These are phyloP conservation scores for Exophiala alcalophila DNA, from an alignment of 2,329 filamentous ascomycete genomes.

Conservation along the genomic window DNA sequence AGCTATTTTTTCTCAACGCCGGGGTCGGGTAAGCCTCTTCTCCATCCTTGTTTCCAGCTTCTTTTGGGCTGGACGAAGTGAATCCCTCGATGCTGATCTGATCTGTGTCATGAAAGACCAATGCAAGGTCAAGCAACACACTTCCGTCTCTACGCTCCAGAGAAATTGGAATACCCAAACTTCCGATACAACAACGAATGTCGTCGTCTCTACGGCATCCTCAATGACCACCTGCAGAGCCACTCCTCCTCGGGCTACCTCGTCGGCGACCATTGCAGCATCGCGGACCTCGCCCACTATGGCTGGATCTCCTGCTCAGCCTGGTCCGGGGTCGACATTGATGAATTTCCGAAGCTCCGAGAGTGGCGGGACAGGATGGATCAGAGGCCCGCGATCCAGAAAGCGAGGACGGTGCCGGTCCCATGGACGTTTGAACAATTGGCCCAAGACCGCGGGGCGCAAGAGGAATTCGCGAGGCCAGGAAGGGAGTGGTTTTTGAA, in stretches of 20 bases:
- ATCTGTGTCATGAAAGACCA: constrained; percentile 62
- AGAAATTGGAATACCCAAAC: constrained; percentile 76
- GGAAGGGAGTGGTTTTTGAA: constrained; percentile 5
- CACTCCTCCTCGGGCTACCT: constrained; percentile 52
- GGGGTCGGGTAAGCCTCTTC: constrained; percentile 61
- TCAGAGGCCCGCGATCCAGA: constrained; percentile 50
- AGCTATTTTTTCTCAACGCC: constrained; percentile 70
- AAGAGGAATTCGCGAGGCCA: not conserved
- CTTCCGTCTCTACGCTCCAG: constrained; percentile 76
- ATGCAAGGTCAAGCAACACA: constrained; percentile 86
- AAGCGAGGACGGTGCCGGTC: not conserved
- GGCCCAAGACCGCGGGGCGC: not conserved
- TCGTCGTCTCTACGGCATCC: constrained; percentile 70
- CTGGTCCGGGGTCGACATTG: constrained; percentile 64
- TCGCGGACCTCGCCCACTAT: constrained; percentile 73
- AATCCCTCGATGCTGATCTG: constrained; percentile 33
- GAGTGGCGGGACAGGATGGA: constrained; percentile 72
- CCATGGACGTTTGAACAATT: constrained; percentile 1
- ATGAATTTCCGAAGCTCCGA: constrained; percentile 71
- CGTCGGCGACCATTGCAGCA: constrained; percentile 49
- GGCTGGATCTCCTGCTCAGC: constrained; percentile 58
- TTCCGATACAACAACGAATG: constrained; percentile 80
- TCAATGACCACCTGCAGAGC: constrained; percentile 65
- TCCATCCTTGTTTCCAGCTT: too few relatives aligned
- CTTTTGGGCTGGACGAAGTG: not conserved